A percentile compares a stretch with the other conserved stretches of the same genome.
These are phyloP conservation scores for Paratinospora sagittata DNA, from an alignment of 164 flowering plant species.

Conservation along the genomic window DNA sequence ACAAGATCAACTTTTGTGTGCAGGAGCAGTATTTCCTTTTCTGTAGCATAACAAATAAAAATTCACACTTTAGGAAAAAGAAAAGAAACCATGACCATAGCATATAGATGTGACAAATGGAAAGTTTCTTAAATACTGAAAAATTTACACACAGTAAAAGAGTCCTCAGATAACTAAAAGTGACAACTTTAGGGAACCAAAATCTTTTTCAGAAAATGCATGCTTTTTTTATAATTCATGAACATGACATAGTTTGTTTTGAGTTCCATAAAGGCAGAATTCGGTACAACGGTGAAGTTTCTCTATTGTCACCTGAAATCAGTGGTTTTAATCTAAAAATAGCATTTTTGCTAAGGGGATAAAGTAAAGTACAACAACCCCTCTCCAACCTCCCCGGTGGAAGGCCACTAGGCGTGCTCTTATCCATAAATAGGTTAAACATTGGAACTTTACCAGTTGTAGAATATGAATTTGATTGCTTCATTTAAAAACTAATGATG, in stretches of 20 bases:
- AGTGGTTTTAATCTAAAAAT: neutral
- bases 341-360: neutral
- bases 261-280: neutral
- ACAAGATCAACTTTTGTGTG: constrained; percentile 92
- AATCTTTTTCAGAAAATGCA: too few relatives aligned
- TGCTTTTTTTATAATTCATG: too few relatives aligned
- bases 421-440: neutral
- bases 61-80: neutral
- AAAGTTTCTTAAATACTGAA: neutral
- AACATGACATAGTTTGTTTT: neutral
- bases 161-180: neutral
- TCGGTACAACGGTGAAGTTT: neutral
- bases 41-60: constrained; percentile 31
- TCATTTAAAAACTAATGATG: neutral
- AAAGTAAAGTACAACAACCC: too few relatives aligned
- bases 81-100: neutral
- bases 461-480: neutral
- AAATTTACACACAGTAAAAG: neutral
- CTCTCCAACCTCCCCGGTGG: too few relatives aligned
- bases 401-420: too few relatives aligned
- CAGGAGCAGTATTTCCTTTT: constrained; percentile 51
- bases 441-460: neutral
- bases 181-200: neutral
- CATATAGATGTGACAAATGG: neutral
- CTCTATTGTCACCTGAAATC: neutral